Evolutionary conservation across 495 filamentous ascomycete species (phyloP).

Genomic region (Parmelia sp.): DNA sequence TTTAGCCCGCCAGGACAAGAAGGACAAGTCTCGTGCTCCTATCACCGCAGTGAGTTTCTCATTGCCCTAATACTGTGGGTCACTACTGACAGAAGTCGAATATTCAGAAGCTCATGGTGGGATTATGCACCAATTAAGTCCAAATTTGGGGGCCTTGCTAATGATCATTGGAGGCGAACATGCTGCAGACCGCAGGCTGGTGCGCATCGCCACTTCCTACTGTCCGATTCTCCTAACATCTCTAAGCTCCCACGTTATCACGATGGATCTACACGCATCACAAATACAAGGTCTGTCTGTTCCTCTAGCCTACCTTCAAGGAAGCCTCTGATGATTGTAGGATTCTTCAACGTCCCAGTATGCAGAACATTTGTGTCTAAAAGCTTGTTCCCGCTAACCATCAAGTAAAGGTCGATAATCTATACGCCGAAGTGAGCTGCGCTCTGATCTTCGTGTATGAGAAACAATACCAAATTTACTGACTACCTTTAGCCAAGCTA

Average conservation of each 20-base stretch:
- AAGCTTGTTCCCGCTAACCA: neutral
- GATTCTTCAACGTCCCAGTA: constrained; percentile 97
- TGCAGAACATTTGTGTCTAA: neutral
- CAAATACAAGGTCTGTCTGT: constrained; percentile 44
- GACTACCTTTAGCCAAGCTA: constrained; percentile 48
- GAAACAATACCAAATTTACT: constrained; percentile 46
- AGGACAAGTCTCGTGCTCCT: constrained; percentile 90
- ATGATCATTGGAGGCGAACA: constrained; percentile 84
- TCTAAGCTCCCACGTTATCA: constrained; percentile 58
- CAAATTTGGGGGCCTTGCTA: constrained; percentile 55
- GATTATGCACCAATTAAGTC: neutral
- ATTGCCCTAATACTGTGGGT: neutral
- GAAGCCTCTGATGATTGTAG: constrained; percentile 64
- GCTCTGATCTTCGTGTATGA: neutral
- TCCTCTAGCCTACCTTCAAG: constrained; percentile 30
- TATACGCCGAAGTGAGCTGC: constrained; percentile 65
- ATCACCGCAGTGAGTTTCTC: constrained; percentile 24
- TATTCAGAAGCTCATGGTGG: constrained; percentile 1
- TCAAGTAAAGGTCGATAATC: constrained; percentile 55
- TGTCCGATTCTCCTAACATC: constrained; percentile 39
- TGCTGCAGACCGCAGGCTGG: constrained; percentile 87
- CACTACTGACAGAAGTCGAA: neutral
- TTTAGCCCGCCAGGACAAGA: constrained; percentile 80
- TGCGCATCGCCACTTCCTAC: constrained; percentile 25
- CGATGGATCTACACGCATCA: constrained; percentile 68